phyloP scores from a whole-genome alignment of 2,329 filamentous ascomycete genomes.

The Penicillium verrucosum region DNA sequence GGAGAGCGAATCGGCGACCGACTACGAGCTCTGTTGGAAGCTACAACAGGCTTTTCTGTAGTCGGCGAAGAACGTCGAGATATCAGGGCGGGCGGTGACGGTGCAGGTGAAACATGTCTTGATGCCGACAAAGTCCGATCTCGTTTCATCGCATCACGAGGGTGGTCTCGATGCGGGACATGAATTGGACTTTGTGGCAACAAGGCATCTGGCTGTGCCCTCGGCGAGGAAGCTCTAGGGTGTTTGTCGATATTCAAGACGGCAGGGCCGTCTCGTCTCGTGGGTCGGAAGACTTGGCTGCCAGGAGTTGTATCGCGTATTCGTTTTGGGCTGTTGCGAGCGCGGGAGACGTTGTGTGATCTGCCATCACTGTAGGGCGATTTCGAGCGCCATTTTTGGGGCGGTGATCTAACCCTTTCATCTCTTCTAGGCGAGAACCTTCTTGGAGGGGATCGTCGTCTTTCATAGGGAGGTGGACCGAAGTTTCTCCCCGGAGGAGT shows the following conservation, averaged over 20 bases:
- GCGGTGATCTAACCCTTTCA: constrained; percentile 39
- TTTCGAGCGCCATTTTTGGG: constrained; percentile 37
- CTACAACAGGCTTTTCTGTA: constrained; percentile 49
- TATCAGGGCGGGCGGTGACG: constrained; percentile 53
- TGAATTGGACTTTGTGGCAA: constrained; percentile 53
- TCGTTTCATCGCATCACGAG: constrained; percentile 45
- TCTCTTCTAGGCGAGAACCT: constrained; percentile 43
- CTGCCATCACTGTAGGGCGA: constrained; percentile 37
- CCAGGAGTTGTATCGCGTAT: constrained; percentile 38
- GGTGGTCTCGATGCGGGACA: constrained; percentile 48
- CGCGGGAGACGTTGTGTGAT: constrained; percentile 30
- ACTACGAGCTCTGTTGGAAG: constrained; percentile 33
- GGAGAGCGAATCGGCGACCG: constrained; percentile 26
- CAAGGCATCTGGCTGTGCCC: constrained; percentile 36
- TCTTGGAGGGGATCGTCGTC: constrained; percentile 39
- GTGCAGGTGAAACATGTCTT: constrained; percentile 41
- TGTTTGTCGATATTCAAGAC: constrained; percentile 29
- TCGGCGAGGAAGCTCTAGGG: constrained; percentile 30
- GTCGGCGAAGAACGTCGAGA: constrained; percentile 62
- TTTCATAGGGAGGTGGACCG: constrained; percentile 30
- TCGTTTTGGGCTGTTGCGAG: constrained; percentile 34
- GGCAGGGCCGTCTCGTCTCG: constrained; percentile 34
- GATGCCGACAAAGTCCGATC: constrained; percentile 52
- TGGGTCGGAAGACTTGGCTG: constrained; percentile 30
- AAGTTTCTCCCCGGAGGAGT: constrained; percentile 40